phyloP scores from a whole-genome alignment of 495 filamentous ascomycete genomes.

The Zalerion maritima region DNA sequence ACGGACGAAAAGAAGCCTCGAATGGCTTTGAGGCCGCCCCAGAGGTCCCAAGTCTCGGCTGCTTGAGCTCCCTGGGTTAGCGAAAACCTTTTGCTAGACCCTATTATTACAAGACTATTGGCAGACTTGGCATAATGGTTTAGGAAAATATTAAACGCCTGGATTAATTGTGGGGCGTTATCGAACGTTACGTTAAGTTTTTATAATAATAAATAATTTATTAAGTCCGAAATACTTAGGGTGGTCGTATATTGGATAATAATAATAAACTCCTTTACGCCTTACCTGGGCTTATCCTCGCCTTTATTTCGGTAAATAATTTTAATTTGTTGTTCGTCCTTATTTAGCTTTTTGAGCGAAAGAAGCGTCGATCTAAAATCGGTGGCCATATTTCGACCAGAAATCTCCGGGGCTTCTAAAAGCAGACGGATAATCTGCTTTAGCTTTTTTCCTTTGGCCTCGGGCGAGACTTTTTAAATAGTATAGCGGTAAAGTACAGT shows the following conservation, averaged over 20 bases:
- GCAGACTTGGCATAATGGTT: conserved; percentile 24
- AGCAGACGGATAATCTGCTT: conserved; percentile 37
- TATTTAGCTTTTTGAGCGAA: conserved; percentile 19
- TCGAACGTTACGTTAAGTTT: conserved; percentile 23
- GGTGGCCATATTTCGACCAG: conserved; percentile 31
- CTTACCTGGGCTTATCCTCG: conserved; percentile 25
- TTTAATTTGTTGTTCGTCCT: conserved; percentile 14
- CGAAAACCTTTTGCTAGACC: conserved; percentile 29
- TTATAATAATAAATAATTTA: conserved; percentile 35
- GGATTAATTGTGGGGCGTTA: conserved; percentile 21
- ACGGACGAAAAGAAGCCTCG: conserved; percentile 58
- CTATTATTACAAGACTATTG: conserved; percentile 16
- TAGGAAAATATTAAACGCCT: conserved; percentile 36
- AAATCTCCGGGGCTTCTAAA: conserved; percentile 18
- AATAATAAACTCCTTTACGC: conserved; percentile 31
- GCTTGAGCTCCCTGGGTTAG: conserved; percentile 10
- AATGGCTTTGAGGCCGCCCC: conserved; percentile 32
- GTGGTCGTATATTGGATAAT: conserved; percentile 12
- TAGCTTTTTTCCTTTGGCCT: conserved; percentile 36
- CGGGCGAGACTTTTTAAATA: conserved; percentile 18
- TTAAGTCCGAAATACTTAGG: conserved; percentile 32
- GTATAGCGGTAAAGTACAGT: conserved; percentile 23
- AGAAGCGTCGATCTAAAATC: conserved; percentile 44
- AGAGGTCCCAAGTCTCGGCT: conserved; percentile 10
- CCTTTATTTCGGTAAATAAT: conserved; percentile 28